Evolutionary conservation across 202 grass and related monocot genomes (phyloP).

Genomic region (Hordeum pubiflorum): DNA sequence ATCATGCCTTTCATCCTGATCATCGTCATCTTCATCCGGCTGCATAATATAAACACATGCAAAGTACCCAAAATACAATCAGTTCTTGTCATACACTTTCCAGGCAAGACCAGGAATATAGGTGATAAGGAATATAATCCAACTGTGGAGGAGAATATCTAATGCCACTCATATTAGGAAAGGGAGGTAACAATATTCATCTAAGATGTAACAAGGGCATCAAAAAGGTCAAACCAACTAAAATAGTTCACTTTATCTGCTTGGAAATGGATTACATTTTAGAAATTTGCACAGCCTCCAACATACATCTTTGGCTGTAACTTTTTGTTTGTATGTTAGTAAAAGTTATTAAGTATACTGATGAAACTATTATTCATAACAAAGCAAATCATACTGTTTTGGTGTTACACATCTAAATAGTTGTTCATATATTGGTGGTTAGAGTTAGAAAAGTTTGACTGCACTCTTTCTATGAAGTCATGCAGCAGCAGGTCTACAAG

Average conservation of each 20-base stretch:
- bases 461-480: background rate
- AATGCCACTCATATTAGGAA: background rate
- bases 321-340: background rate
- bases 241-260: conserved; percentile 7
- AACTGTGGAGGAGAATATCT: background rate
- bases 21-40: conserved; percentile 68
- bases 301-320: background rate
- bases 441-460: background rate
- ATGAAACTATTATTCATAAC: background rate
- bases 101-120: conserved; percentile 1
- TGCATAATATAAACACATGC: conserved; percentile 36
- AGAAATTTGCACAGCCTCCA: background rate
- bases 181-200: background rate
- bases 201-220: background rate
- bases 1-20: conserved; percentile 59
- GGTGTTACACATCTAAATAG: background rate
- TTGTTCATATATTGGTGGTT: background rate
- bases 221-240: conserved; percentile 14
- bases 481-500: too few species aligned
- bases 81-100: conserved; percentile 24
- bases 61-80: conserved; percentile 29
- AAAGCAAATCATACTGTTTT: background rate
- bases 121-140: background rate
- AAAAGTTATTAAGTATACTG: background rate
- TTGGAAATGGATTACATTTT: background rate